Base-by-base conservation (phyloP, 495 filamentous ascomycete genomes). In the Corynascus novoguineensis region DNA sequence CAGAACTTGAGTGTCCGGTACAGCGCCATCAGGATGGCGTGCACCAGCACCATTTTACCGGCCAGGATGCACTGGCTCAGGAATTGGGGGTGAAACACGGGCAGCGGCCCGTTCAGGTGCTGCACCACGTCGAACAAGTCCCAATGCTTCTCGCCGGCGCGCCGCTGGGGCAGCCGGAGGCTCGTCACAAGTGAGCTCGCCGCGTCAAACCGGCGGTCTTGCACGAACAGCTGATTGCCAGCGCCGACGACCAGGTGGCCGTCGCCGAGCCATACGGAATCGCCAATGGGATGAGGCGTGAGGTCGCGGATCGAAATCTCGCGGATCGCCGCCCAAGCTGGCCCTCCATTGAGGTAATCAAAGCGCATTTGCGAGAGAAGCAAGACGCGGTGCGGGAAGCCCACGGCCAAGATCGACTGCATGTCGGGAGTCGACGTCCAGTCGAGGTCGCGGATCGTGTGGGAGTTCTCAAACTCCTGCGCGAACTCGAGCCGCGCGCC, bases 361-460 rank as follows among this genome's bases (percentile, higher is more conserved):
- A 92, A 97, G 22, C 92, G 86, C 73, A 96, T 85, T 68, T 97
- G 92, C 22, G 88, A 85, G n/a, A 96, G 77, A 4, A 97, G 76
- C 27, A 93, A 66, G 21, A 97, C 86, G 51, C 86, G 82, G 60
- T 92, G 87, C 12, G 86, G 84, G 66, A 96, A 97, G 5, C 92
- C 92, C 34, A 97, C 89, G 8, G 92, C 89, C 12, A 97, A 80
- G 55, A 97, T 89, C 3, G 89, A 92, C 67, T 97, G 92, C 60
- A 81, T 83, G 62, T 95, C 90, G 0, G 92, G 90, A 0, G 92
- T 96, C 8, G 88, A 92, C 1, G 92, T 92, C 92, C 92, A 97
- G 65, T 96, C 91, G 8, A 97, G 79, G 64, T 96, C 92, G 59
- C 83, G 79, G 32, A 97, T 92, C 15, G 80, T 80, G 56, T 95